Evolutionary conservation across 345 rosid species (phyloP).

Genomic region (Salix caprea): DNA sequence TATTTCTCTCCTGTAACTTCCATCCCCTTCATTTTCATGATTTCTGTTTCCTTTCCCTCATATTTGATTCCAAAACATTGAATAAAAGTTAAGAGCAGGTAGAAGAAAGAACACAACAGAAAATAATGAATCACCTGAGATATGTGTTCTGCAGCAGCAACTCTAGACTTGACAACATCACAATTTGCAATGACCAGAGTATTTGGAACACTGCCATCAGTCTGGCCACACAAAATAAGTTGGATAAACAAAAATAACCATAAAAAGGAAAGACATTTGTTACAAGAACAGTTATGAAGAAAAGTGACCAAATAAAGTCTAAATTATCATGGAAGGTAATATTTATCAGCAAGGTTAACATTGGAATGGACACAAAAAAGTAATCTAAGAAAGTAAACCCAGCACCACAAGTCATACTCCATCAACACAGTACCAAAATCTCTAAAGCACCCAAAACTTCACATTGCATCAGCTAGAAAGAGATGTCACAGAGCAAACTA

Average conservation of each 20-base stretch:
- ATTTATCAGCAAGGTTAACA: neutral
- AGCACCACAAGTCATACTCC: neutral
- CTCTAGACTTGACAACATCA: constrained; percentile 77
- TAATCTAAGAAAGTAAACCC: neutral
- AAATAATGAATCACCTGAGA: constrained; percentile 48
- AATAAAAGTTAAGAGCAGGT: neutral
- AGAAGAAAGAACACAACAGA: neutral
- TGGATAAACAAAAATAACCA: neutral
- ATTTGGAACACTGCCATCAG: constrained; percentile 89
- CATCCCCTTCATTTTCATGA: neutral
- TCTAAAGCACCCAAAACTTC: neutral
- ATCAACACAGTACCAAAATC: neutral
- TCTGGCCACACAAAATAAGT: constrained; percentile 38
- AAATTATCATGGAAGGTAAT: neutral
- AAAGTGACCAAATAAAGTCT: neutral
- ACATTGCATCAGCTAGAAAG: neutral
- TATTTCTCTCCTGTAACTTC: neutral
- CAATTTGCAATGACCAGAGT: constrained; percentile 85
- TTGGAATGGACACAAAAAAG: neutral
- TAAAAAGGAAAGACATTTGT: neutral
- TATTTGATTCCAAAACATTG: neutral
- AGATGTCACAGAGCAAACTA: neutral
- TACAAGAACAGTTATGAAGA: neutral
- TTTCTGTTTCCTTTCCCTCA: neutral
- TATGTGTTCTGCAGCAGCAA: constrained; percentile 81